A percentile compares a stretch with the other conserved stretches of the same genome.
Evolutionary conservation across 2,329 filamentous ascomycete species (phyloP).

Genomic region (Calonectria montana): DNA sequence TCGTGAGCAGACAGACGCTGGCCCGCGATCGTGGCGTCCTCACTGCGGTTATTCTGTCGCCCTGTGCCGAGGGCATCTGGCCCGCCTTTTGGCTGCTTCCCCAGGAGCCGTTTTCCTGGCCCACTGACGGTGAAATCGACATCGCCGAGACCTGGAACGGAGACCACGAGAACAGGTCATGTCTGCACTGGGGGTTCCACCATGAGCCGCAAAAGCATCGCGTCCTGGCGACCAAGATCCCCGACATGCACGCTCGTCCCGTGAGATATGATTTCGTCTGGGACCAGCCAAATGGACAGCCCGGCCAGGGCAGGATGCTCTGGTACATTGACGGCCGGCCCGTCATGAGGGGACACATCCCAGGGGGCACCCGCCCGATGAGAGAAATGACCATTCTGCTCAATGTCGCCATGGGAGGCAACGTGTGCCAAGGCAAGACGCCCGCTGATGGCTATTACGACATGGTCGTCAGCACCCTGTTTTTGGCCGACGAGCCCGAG

Average conservation of each 20-base stretch:
- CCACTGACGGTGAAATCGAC: constrained; percentile 69
- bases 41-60: constrained; percentile 61
- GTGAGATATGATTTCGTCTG: constrained; percentile 68
- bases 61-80: constrained; percentile 68
- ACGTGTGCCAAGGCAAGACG: constrained; percentile 64
- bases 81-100: constrained; percentile 72
- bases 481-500: constrained; percentile 62
- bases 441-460: constrained; percentile 67
- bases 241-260: constrained; percentile 57
- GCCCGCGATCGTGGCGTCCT: constrained; percentile 63
- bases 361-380: constrained; percentile 63
- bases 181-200: constrained; percentile 70
- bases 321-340: constrained; percentile 70
- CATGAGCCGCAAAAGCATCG: constrained; percentile 68
- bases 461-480: constrained; percentile 64
- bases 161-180: constrained; percentile 64
- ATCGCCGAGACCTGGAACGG: constrained; percentile 73
- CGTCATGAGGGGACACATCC: constrained; percentile 68
- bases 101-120: constrained; percentile 68
- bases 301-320: constrained; percentile 60
- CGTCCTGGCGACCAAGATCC: constrained; percentile 62
- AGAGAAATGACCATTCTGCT: constrained; percentile 67
- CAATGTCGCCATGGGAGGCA: constrained; percentile 72
- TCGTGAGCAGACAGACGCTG: constrained; percentile 65
- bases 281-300: constrained; percentile 58